phyloP scores from a whole-genome alignment of 495 filamentous ascomycete species.

The Daldinia bambusicola region DNA sequence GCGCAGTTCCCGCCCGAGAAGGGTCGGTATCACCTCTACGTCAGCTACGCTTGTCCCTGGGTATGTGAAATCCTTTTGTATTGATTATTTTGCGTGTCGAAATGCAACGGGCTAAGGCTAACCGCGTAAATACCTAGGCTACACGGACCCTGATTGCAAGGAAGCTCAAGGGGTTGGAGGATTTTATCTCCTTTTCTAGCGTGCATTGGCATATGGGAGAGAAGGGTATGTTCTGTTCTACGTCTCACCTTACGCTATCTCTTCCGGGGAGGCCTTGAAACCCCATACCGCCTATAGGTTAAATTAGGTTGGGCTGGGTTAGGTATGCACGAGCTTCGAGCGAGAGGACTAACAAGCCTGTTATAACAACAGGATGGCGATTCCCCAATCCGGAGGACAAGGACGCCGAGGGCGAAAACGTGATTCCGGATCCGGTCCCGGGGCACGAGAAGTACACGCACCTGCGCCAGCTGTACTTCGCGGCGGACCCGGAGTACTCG shows the following conservation, averaged over 20 bases:
- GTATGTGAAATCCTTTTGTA: too few relatives aligned
- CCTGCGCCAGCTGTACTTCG: slow-evolving; percentile 76
- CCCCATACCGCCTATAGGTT: not conserved
- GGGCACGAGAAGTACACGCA: slow-evolving; percentile 65
- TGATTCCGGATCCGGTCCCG: slow-evolving; percentile 69
- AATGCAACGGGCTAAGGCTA: too few relatives aligned
- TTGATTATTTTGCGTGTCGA: too few relatives aligned
- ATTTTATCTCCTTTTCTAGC: slow-evolving; percentile 73
- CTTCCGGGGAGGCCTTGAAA: too few relatives aligned
- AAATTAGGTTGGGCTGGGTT: too few relatives aligned
- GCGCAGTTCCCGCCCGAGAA: slow-evolving; percentile 77
- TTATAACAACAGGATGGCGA: too few relatives aligned
- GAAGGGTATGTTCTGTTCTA: slow-evolving; percentile 56
- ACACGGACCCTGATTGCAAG: slow-evolving; percentile 79
- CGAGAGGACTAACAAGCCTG: too few relatives aligned
- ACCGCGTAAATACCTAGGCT: too few relatives aligned
- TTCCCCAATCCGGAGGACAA: slow-evolving; percentile 73
- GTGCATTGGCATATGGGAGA: slow-evolving; percentile 74
- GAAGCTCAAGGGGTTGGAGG: slow-evolving; percentile 81
- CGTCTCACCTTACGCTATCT: too few relatives aligned
- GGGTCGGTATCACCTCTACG: slow-evolving; percentile 82
- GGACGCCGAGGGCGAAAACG: slow-evolving; percentile 62
- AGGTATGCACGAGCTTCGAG: too few relatives aligned
- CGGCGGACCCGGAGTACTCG: slow-evolving; percentile 70
- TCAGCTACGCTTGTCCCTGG: slow-evolving; percentile 83